These are phyloP conservation scores for Linum usitatissimum DNA, from an alignment of 345 rosid species.

Conservation along the genomic window DNA sequence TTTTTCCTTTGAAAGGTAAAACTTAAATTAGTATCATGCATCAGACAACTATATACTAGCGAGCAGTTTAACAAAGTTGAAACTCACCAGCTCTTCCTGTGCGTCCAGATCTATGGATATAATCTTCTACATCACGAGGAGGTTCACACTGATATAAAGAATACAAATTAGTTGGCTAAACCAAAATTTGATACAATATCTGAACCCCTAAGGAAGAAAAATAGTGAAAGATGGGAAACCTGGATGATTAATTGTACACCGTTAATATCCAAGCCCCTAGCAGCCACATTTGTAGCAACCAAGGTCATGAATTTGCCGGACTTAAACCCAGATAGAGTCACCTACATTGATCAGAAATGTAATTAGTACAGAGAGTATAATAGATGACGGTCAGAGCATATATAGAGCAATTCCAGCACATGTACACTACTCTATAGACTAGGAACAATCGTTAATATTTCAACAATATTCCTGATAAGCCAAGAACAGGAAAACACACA, in stretches of 20 bases:
- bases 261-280: conserved; percentile 88
- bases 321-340: conserved; percentile 83
- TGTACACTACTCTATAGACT: too few relatives aligned
- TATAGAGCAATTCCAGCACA: too few relatives aligned
- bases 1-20: conserved; percentile 43
- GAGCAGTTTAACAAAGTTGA: not conserved
- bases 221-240: conserved; percentile 28
- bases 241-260: conserved; percentile 95
- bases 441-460: too few relatives aligned
- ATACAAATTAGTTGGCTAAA: conserved; percentile 3
- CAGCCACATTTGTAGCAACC: conserved; percentile 96
- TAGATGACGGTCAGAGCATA: too few relatives aligned
- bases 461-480: too few relatives aligned
- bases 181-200: not conserved
- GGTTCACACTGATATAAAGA: conserved; percentile 68
- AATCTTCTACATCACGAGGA: conserved; percentile 93
- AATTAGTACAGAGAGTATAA: not conserved
- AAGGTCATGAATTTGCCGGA: conserved; percentile 75
- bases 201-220: not conserved
- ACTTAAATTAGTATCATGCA: conserved; percentile 1
- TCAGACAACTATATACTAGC: not conserved
- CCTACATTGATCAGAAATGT: conserved; percentile 30
- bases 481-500: too few relatives aligned
- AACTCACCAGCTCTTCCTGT: conserved; percentile 92
- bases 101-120: conserved; percentile 96